Evolutionary conservation across 208 protist genomes (phyloP).

Genomic region (Trichomonas tenax): DNA sequence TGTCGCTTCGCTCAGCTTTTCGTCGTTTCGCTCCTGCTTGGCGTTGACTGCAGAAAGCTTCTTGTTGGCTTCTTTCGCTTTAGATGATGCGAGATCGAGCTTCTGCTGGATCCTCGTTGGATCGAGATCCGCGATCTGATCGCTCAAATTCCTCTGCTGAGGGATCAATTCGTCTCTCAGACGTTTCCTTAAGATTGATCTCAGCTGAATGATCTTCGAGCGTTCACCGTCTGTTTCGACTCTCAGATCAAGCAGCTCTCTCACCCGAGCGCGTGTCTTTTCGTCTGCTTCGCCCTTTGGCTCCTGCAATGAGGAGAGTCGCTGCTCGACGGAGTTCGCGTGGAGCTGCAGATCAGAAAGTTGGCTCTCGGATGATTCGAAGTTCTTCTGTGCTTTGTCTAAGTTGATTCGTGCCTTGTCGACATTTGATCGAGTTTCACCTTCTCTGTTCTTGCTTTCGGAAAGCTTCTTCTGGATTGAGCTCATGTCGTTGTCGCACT

Average conservation of each 20-base stretch:
- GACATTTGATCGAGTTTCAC: background rate
- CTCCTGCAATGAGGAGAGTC: background rate
- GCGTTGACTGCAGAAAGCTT: background rate
- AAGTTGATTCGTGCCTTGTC: background rate
- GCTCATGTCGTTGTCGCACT: background rate
- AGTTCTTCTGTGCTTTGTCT: background rate
- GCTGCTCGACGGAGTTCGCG: background rate
- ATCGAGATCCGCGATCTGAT: background rate
- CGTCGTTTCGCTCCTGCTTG: background rate
- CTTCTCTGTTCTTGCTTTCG: background rate
- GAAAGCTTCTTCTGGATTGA: background rate
- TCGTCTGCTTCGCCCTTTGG: background rate
- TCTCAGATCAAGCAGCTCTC: background rate
- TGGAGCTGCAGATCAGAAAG: background rate
- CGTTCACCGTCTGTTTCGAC: background rate
- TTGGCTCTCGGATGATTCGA: background rate
- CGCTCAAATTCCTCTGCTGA: background rate
- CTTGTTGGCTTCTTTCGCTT: background rate
- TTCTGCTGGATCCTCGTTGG: background rate
- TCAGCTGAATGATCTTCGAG: background rate
- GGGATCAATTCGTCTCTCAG: background rate
- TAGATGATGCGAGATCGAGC: too few species aligned
- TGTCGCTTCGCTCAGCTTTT: background rate
- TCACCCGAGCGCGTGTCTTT: background rate
- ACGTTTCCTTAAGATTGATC: background rate